Base-by-base conservation (phyloP, 495 filamentous ascomycete species). In the Penicillium longicatenatum region DNA sequence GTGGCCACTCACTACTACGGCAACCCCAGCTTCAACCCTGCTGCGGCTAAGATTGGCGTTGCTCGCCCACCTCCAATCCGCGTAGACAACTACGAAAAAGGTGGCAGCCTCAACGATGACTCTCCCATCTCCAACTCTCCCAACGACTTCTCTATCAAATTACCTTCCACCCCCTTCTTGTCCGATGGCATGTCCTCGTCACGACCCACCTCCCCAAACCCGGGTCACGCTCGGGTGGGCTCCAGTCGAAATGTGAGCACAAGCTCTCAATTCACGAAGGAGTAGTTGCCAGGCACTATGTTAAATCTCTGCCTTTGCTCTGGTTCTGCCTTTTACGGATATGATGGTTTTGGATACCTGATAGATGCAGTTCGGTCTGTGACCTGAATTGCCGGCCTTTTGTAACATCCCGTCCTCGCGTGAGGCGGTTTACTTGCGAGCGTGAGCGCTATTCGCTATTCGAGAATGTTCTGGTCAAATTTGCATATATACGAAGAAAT, bases 1-100 rank as follows among this genome's bases (percentile, higher is more conserved):
- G 78, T 83, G 50, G 87, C 93, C 22, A 96, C 91, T 4, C 96
- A 89, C 55, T 82, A 97, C 31, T 97, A 96, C 75, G 92, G 85
- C 50, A 79, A 79, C 11, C 66, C 73, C 0, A 64, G 49, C 42
- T 66, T 63, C 49, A 64, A 50, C 35, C 44, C 52, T 17, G 70
- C 75, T 20, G 76, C 85, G 33, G 56, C 45, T 21, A 74, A 79
- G 41, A 77, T 78, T 31, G 78, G 82, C 43, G 70, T 70, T 41
- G 41, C 54, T 20, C 80, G 84, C n/a, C 88, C 89, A 9, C 84
- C 89, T 14, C 88, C 90, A 11, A 90, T 95, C 66, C 85, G 77
- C 52, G 85, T 96, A 46, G 85, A 87, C 19, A 81, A 76, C 39
- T 92, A 86, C 63, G 91, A 95, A 65, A 94, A 93, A 72, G 70